A percentile compares a stretch with the other conserved stretches of the same genome.
Conservation (phyloP, 2,329 filamentous ascomycete species). For the Metarhizium album region DNA sequence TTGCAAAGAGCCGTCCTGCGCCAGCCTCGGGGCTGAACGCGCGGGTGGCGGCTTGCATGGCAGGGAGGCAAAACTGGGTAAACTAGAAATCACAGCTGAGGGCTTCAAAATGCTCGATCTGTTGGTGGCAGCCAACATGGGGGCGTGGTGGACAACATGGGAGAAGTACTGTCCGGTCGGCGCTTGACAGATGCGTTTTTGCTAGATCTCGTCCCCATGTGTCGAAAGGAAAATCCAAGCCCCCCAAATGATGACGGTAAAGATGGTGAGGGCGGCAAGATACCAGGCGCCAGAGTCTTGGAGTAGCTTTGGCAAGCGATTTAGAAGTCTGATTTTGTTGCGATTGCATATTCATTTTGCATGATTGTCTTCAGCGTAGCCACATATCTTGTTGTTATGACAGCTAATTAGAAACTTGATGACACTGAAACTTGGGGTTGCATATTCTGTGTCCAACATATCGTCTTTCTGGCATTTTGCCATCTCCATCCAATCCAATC, state of each 20-base stretch:
- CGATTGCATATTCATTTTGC: background rate
- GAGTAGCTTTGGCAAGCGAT: background rate
- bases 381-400: background rate
- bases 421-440: background rate
- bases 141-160: conserved; percentile 88
- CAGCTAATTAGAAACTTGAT: background rate
- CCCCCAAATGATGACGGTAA: too few species aligned
- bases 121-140: conserved; percentile 81
- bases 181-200: background rate
- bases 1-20: conserved; percentile 42
- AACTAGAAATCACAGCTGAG: conserved; percentile 76
- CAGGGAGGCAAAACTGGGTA: conserved; percentile 81
- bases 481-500: too few species aligned
- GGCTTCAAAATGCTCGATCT: conserved; percentile 94
- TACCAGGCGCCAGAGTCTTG: background rate
- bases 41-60: conserved; percentile 81
- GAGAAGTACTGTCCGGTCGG: conserved; percentile 38
- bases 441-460: background rate
- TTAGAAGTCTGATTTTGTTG: background rate
- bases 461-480: background rate
- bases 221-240: too few species aligned
- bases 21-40: conserved; percentile 68
- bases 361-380: background rate
- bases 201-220: background rate
- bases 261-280: background rate